Percentiles rank a stretch among this genome's conserved stretches.
These are phyloP conservation scores for Globisporangium perplexum DNA, from an alignment of 352 stramenopile genomes.

Conservation along the genomic window DNA sequence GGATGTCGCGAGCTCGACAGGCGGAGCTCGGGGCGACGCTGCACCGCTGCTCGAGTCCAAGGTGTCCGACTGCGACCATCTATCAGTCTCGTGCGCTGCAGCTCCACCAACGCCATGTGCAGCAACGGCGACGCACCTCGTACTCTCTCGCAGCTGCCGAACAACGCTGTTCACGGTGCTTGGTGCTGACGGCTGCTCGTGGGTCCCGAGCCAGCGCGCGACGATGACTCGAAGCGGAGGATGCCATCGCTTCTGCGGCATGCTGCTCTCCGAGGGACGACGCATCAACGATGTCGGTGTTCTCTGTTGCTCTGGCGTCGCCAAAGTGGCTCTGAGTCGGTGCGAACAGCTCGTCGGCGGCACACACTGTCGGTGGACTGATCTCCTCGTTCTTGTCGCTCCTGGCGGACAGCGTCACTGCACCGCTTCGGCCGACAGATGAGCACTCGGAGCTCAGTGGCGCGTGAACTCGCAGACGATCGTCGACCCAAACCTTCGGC, in stretches of 20 bases:
- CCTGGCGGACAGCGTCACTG: neutral
- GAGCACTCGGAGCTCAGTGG: neutral
- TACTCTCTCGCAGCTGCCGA: neutral
- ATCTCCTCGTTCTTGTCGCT: conserved; percentile 10
- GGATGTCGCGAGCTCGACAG: neutral
- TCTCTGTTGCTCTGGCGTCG: neutral
- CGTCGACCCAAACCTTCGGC: conserved; percentile 1
- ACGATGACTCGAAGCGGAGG: neutral
- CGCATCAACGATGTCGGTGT: neutral
- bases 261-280: too few species aligned
- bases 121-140: neutral
- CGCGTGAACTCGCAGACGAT: neutral
- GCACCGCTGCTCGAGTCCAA: conserved; percentile 12
- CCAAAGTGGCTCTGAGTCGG: neutral
- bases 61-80: conserved; percentile 12
- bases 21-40: conserved; percentile 4
- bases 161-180: neutral
- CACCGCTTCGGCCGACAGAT: neutral
- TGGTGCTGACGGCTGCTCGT: neutral
- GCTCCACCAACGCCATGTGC: neutral
- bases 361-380: neutral
- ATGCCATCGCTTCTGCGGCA: too few species aligned
- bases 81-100: too few species aligned
- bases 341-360: neutral
- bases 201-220: neutral